Base-by-base conservation (phyloP, 2,329 filamentous ascomycete species). In the Huntiella bhutanensis region DNA sequence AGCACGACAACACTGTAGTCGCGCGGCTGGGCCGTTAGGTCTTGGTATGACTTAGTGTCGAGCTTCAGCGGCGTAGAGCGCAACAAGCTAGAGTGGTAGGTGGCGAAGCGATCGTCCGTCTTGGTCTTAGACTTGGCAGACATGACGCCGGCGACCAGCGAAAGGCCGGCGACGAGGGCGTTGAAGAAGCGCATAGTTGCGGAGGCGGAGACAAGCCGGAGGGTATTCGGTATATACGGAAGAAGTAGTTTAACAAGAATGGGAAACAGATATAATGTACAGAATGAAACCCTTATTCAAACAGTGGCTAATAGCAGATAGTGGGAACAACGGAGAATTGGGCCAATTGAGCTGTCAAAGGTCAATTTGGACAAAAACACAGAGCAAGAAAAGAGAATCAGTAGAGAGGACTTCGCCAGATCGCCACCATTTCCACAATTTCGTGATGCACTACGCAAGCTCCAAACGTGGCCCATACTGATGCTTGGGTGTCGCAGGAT, bases 1-100 rank as follows among this genome's bases (percentile, higher is more conserved):
- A 98, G 73, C 3, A 98, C 73, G 2, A 78, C 80, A 22, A 82
- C 72, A 35, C 77, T 77, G 61, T 95, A 93, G 63, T 98, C 82
- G 54, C 91, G 77, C 10, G 87, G 85, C 1, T 73, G 64, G 12
- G 74, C 65, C 3, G 83, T 93, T 54, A 96, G 65, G 53, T 82
- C 73, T 54, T 73, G 70, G 68, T 91, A 98, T 41, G 70, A 67
- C 17, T 65, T 63, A 60, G 94, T 86, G 60, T 79, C 71, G 54
- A 98, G 75, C 65, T 84, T 84, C 58, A 94, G 56, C 4, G 86
- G 80, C 19, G 72, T 63, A 38, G 69, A 67, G n/a, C 36, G n/a
- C 49, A 78, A 69, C 49, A 80, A 68, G 60, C 86, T 77, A 53
- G 73, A 59, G 58, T 80, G 76, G 64, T 77, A 88, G 49, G 75